Base-by-base conservation (phyloP, 2,329 filamentous ascomycete genomes). In the Colletotrichum lini region DNA sequence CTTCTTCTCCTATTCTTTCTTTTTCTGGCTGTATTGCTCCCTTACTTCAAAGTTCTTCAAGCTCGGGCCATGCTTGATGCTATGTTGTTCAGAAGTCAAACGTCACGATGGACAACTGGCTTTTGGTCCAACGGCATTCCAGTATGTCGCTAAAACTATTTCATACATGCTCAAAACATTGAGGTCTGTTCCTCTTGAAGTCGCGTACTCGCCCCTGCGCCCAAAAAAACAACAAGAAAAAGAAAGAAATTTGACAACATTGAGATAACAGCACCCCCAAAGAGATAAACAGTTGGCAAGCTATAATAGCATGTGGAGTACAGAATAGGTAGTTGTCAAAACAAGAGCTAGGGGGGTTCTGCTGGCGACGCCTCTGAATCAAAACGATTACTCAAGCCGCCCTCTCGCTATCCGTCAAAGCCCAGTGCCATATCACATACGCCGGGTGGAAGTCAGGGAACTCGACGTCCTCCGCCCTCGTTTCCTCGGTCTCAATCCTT, bases 361-460 rank as follows among this genome's bases (percentile, higher is more conserved):
- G 3, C 2, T n/a, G 2, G 16, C 6, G 15, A 38, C 21, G 35
- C 58, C 13, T 3, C 58, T n/a, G 30, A 12, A 40, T 1, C 21
- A 8, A 6, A 35, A 35, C 9, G 9, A 35, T 8, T 2, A 38
- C 0, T 63, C 21, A 23, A 13, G 30, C 8, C 4, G 42, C 30
- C 15, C 53, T 65, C 38, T 72, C 69, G 16, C 26, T 16, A 0
- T 68, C 65, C 9, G 47, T 56, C 21, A 71, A 13, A 15, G n/a
- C 35, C 68, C 69, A 72, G 35, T 72, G 69, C 69, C 69, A 72
- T n/a, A 72, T 23, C 3, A 72, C 65, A 64, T 16, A 54, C 2
- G 18, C 38, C 1, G 65, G 65, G 7, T 72, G 44, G 9, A 68
- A 72, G 38, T 57, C 42, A 13, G 69, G 65, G 42, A 68, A 72